Evolutionary conservation across 176 grass and related monocot genomes (phyloP).

Genomic region (Musa acuminata): DNA sequence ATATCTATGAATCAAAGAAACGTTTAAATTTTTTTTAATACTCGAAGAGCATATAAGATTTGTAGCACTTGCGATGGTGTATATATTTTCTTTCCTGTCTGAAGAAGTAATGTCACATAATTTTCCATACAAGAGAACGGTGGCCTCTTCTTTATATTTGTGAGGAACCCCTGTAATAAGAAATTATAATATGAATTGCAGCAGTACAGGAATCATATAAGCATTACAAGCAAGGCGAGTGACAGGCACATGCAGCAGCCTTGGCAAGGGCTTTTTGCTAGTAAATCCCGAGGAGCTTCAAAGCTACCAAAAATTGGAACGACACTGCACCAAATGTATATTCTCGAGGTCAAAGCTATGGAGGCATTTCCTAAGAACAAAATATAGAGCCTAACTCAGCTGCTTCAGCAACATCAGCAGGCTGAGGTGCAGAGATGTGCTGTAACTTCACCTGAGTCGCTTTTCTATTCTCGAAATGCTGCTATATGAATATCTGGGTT

Average conservation of each 20-base stretch:
- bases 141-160: too few species aligned
- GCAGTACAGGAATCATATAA: neutral
- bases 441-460: constrained; percentile 80
- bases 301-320: constrained; percentile 70
- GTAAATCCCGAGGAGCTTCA: constrained; percentile 59
- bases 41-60: too few species aligned
- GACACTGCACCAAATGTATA: constrained; percentile 43
- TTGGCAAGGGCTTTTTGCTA: constrained; percentile 89
- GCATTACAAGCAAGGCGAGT: neutral
- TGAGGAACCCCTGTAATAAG: too few species aligned
- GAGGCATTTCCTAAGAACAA: neutral
- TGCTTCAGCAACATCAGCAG: constrained; percentile 74
- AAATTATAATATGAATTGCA: too few species aligned
- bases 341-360: neutral
- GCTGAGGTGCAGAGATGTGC: constrained; percentile 72
- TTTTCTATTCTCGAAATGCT: constrained; percentile 47
- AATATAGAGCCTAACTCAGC: constrained; percentile 40
- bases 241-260: constrained; percentile 52
- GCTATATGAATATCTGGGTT: constrained; percentile 52
- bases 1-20: too few species aligned
- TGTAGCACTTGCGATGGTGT: too few species aligned
- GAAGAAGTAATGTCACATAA: too few species aligned
- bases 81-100: too few species aligned
- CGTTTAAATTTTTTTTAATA: too few species aligned
- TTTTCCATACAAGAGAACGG: too few species aligned